These are phyloP conservation scores for Volvox reticuliferus DNA, from an alignment of 139 green algal species.

Conservation along the genomic window DNA sequence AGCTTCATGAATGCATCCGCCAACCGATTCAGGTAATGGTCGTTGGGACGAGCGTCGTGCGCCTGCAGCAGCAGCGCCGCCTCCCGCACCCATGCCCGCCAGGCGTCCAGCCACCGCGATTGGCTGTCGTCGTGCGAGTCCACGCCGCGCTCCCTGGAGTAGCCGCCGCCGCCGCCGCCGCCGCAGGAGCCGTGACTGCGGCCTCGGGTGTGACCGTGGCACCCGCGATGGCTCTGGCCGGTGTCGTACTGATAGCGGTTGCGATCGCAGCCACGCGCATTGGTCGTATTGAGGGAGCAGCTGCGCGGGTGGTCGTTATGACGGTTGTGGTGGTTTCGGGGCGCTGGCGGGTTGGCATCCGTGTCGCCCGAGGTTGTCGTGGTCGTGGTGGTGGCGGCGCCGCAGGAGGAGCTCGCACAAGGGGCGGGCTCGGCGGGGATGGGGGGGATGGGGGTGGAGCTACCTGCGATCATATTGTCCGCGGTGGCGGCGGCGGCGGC, in stretches of 20 bases:
- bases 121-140: background rate
- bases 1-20: conserved; percentile 8
- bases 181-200: background rate
- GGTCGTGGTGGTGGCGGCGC: background rate
- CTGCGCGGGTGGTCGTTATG: background rate
- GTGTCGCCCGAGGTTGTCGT: background rate
- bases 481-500: background rate
- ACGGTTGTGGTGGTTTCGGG: no score
- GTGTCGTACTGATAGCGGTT: background rate
- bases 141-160: background rate
- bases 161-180: background rate
- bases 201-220: background rate
- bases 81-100: conserved; percentile 12
- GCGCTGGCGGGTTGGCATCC: background rate
- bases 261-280: background rate
- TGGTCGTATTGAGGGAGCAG: conserved; percentile 4
- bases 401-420: background rate
- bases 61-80: conserved; percentile 33
- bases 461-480: background rate
- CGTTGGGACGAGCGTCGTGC: conserved; percentile 24
- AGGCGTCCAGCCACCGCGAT: background rate
- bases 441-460: background rate
- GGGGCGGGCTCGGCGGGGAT: background rate
- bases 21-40: background rate
- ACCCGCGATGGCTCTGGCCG: background rate